Percentiles rank a stretch among this genome's conserved stretches.
Evolutionary conservation across 2,329 filamentous ascomycete genomes (phyloP).

Genomic region (Thielaviopsis euricoi): DNA sequence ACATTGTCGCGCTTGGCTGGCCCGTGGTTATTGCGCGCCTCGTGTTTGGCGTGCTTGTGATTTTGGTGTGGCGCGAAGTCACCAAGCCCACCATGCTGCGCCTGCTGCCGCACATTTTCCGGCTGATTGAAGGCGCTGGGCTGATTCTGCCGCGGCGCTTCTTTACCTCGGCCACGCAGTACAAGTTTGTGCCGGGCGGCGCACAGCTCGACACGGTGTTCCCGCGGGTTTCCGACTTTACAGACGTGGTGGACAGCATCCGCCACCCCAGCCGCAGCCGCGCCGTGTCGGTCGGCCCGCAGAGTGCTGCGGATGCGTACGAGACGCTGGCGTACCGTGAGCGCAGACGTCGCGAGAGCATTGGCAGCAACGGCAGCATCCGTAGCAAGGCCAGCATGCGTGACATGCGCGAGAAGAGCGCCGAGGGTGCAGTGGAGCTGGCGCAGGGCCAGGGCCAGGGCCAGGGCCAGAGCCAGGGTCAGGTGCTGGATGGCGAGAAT

Average conservation of each 20-base stretch:
- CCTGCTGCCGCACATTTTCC: conserved; percentile 69
- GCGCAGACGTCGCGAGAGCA: conserved; percentile 36
- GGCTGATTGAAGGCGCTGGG: conserved; percentile 64
- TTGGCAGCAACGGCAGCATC: conserved; percentile 33
- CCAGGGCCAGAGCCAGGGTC: no score
- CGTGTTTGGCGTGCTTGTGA: conserved; percentile 60
- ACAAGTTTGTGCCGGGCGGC: conserved; percentile 60
- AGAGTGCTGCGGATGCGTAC: conserved; percentile 91
- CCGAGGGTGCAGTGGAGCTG: conserved; percentile 16
- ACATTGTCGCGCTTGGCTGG: conserved; percentile 50
- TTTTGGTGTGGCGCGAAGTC: conserved; percentile 79
- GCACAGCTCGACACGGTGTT: conserved; percentile 69
- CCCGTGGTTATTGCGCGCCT: conserved; percentile 49
- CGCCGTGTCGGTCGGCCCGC: conserved; percentile 78
- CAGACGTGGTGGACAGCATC: conserved; percentile 65
- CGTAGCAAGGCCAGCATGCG: conserved; percentile 21
- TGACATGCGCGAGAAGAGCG: conserved; percentile 15
- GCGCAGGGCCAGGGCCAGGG: no score
- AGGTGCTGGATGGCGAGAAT: no score
- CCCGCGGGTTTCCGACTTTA: conserved; percentile 75
- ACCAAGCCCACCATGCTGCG: conserved; percentile 75
- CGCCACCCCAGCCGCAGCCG: conserved; percentile 59
- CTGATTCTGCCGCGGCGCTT: conserved; percentile 73
- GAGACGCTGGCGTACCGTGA: conserved; percentile 88
- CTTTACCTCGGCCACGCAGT: conserved; percentile 81